Base-by-base conservation (phyloP, 768 basidiomycete species). In the Phylloporus rhodoxanthus region DNA sequence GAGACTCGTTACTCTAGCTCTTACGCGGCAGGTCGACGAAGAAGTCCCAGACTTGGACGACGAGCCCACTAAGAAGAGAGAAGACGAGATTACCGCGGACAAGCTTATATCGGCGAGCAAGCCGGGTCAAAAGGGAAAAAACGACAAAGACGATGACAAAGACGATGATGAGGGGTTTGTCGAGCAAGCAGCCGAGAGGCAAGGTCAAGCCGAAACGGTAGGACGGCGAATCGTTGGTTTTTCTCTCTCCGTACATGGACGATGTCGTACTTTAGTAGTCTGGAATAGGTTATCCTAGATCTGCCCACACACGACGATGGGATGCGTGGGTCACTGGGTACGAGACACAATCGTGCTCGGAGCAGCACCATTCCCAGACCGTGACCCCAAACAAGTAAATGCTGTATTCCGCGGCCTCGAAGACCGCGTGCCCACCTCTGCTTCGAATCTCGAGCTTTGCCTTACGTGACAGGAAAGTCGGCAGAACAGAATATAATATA, bases 71-170 rank as follows among this genome's bases (percentile, higher is more conserved):
- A 56, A 60, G 23, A 43, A 26, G 1, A 28, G 58, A 44, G 58
- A 59, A 8, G 72, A 74, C 10, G 75, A 80, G 48, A 63, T 82
- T 23, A 69, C 66, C 20, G 74, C 74, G 45, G 81, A 85, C 58
- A 80, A 79, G 48, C 69, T 85, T 20, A 81, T 85, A 57, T 81
- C 81, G 60, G 70, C 74, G 40, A 67, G 77, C 19, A 80, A 78
- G 59, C 47, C 63, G 34, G 13, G 29, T 13, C 29, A 30, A 4
- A 53, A 43, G 39, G 23, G 44, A 4, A 29, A n/a, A 17, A 37
- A 36, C 28, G 37, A 6, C 15, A 5, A 48, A 9, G 39, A 15
- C 11, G 43, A n/a, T n/a, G n/a, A n/a, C n/a, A n/a, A n/a, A n/a
- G n/a, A n/a, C n/a, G n/a, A n/a, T 8, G 34, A 9, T 7, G 23